Evolutionary conservation across 2,329 filamentous ascomycete species (phyloP), one percentile per base, ranked within the genome.

Genomic region (Aspergillus luchuensis): DNA sequence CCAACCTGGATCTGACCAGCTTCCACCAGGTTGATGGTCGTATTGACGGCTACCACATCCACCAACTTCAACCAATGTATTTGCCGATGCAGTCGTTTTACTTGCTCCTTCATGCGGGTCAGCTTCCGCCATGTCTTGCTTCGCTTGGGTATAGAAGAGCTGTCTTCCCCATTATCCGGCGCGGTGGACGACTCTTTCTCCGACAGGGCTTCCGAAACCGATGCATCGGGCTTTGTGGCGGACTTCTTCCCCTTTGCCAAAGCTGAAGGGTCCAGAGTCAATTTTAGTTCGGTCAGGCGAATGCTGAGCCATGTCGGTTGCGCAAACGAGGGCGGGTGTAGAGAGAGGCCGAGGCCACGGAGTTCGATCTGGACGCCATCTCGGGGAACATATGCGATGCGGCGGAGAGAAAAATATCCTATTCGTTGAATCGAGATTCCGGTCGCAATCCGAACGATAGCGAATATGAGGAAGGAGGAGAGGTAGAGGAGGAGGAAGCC

Each of bases 281-380:
- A 84, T 53, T 88, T 90, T 53, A 97, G 81, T 73, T 97, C 95
- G 70, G 87, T 91, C 61, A 99, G 79, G 8, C 95, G 91, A 54
- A 99, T 83, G 74, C 93, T 98, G 69, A 97, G 81, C 92, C 94
- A 98, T 64, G 96, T 98, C 48, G 95, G 95, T 75, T 98, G 92
- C 50, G 94, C 92, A 78, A 99, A 98, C 5, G 95, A 98, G 11
- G 95, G 95, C 4, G 93, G 88, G 78, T 99, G 95, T 64, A 98
- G 78, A 59, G 91, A 90, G 69, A 99, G 83, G 48, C 95, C 92
- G 56, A 99, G 83, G 54, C 93, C 91, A 54, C 95, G 88, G 59
- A 99, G 88, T 76, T 97, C 92, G 76, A 99, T 87, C 70, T 90
- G 90, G 71, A 97, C 81, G 68, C 95, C 95, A 85, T 97, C 92